Base-by-base conservation (phyloP, 768 basidiomycete genomes). In the Hericium erinaceus region DNA sequence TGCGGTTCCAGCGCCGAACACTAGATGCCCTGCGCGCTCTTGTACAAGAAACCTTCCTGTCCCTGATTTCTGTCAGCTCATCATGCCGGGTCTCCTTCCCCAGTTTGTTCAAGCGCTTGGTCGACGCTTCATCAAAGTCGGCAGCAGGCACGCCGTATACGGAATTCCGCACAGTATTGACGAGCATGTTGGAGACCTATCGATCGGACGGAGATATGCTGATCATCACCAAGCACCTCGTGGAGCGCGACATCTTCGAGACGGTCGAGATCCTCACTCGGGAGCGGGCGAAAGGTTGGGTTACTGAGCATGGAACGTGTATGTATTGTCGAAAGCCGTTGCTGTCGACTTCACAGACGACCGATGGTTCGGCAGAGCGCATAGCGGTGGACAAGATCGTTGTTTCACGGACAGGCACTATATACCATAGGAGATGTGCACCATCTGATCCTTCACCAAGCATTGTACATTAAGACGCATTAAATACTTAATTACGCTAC, bases 111-210 rank as follows among this genome's bases (percentile, higher is more conserved):
- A 93, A 90, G 64, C 84, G 93, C 6, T 80, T 98, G 4, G 91
- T 98, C 41, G 85, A 92, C 62, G 81, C 86, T 2, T 77, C 83
- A 4, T 75, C 83, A 1, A 67, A 73, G 20, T 73, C 81, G 3
- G 73, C 82, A 1, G 74, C 78, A 22, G 58, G 41, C 46, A 81
- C 84, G 12, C 82, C 84, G 26, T 98, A 98, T 70, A 84, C 86
- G 20, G 95, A 98, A 70, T 95, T 98, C 71, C 80, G 92, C 48
- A 80, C 83, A 11, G 94, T 99, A 59, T 76, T 99, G 33, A 86
- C 85, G 0, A 89, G 92, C n/a, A 99, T 98, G 92, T 72, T 98
- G 64, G 93, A 95, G 66, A 88, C 92, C 2, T 98, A 98, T 72
- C 83, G 87, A 40, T 83, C 88, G 3, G 95, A 99, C 61, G 91